These are phyloP conservation scores for Zymoseptoria passerinii DNA, from an alignment of 2,329 filamentous ascomycete genomes.

Conservation along the genomic window DNA sequence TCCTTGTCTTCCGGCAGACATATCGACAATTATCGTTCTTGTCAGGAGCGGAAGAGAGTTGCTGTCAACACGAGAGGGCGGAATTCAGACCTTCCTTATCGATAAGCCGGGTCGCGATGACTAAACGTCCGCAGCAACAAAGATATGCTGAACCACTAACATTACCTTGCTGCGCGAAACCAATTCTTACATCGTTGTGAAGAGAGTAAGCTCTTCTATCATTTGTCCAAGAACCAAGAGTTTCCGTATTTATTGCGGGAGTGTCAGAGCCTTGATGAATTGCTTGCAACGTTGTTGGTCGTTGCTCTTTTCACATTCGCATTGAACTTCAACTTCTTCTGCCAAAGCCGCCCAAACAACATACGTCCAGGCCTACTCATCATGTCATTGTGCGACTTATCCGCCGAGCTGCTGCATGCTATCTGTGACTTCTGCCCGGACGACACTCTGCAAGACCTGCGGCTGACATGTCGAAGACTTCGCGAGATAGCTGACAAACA, in stretches of 20 bases:
- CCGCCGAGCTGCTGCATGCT: neutral
- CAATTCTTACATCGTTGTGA: no score
- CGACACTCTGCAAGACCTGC: neutral
- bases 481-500: neutral
- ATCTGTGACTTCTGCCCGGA: neutral
- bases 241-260: no score
- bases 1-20: slow-evolving; percentile 5
- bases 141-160: no score
- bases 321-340: neutral
- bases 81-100: neutral
- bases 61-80: neutral
- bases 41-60: neutral
- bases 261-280: no score
- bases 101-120: neutral
- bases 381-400: neutral
- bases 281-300: no score
- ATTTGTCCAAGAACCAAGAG: no score
- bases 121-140: no score
- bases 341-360: no score
- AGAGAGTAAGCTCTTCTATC: no score
- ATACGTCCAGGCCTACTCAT: neutral
- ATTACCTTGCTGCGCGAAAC: no score
- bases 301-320: no score
- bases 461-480: neutral
- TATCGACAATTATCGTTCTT: neutral